Evolutionary conservation across 192 early-diverging fungal genomes (phyloP).

Genomic region (Gigaspora rosea): DNA sequence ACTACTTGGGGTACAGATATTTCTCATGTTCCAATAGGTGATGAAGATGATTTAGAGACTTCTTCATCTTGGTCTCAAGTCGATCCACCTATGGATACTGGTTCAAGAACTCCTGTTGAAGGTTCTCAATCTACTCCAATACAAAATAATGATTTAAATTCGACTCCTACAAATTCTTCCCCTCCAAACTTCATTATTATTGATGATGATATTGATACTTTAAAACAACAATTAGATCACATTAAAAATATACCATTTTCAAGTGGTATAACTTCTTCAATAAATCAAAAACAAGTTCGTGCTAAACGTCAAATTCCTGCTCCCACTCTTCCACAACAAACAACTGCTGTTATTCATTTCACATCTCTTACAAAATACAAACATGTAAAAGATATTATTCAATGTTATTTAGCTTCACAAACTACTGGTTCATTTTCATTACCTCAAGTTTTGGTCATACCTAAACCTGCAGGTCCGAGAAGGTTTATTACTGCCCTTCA

Average conservation of each 20-base stretch:
- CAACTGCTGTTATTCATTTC: slow-evolving; percentile 59
- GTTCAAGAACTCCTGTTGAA: neutral
- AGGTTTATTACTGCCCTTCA: slow-evolving; percentile 59
- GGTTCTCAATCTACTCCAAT: neutral
- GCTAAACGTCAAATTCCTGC: slow-evolving; percentile 34
- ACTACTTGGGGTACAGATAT: slow-evolving; percentile 56
- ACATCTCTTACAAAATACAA: slow-evolving; percentile 58
- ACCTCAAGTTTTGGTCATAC: slow-evolving; percentile 59
- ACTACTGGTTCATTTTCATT: slow-evolving; percentile 29
- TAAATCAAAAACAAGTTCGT: slow-evolving; percentile 29
- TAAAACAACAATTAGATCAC: slow-evolving; percentile 50
- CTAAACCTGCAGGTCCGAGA: slow-evolving; percentile 64
- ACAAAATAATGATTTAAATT: slow-evolving; percentile 23
- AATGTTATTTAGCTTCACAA: slow-evolving; percentile 37
- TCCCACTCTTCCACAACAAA: slow-evolving; percentile 40
- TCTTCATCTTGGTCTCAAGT: neutral
- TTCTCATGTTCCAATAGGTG: slow-evolving; percentile 41
- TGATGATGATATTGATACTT: slow-evolving; percentile 56
- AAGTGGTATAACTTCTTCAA: slow-evolving; percentile 24
- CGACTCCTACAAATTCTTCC: neutral
- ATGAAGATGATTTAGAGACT: slow-evolving; percentile 18
- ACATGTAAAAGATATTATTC: slow-evolving; percentile 49
- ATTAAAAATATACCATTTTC: slow-evolving; percentile 35
- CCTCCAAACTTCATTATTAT: slow-evolving; percentile 59
- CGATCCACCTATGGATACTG: neutral